phyloP scores from a whole-genome alignment of 2,329 filamentous ascomycete species.

The Xylaria polymorpha region DNA sequence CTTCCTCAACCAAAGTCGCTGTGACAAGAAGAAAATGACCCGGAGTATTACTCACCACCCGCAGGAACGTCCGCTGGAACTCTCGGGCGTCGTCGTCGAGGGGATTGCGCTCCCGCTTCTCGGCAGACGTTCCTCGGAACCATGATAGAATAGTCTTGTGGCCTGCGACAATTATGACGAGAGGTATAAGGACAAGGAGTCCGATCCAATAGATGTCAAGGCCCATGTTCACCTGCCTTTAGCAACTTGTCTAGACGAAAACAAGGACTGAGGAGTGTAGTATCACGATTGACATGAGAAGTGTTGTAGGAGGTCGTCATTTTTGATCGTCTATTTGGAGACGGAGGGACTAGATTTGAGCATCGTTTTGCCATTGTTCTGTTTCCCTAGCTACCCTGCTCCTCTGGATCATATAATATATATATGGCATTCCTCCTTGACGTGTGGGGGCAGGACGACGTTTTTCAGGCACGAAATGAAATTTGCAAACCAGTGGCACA shows the following conservation, averaged over 20 bases:
- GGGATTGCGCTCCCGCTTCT: constrained; percentile 10
- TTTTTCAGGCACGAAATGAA: neutral
- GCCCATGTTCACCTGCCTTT: constrained; percentile 31
- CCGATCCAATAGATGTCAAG: constrained; percentile 46
- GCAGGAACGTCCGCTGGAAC: constrained; percentile 44
- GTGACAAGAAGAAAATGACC: neutral
- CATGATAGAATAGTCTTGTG: constrained; percentile 31
- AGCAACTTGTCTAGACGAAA: neutral
- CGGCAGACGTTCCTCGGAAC: constrained; percentile 5
- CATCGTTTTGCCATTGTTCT: no score
- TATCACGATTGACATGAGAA: neutral
- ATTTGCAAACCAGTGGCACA: neutral
- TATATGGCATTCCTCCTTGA: constrained; percentile 13
- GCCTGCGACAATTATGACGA: constrained; percentile 40
- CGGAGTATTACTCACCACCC: constrained; percentile 45
- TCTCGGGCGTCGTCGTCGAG: constrained; percentile 38
- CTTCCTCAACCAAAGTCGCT: neutral
- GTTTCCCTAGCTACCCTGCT: no score
- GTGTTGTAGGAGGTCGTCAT: neutral
- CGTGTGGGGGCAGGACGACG: no score
- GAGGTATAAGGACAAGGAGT: constrained; percentile 41
- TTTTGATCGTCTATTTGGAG: neutral
- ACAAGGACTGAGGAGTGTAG: neutral
- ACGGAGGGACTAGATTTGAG: neutral
- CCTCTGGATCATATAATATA: no score